Evolutionary conservation across 1,284 basidiomycete genomes (phyloP), one percentile per base, ranked within the genome.

Genomic region (Hypsizygus ulmarius): DNA sequence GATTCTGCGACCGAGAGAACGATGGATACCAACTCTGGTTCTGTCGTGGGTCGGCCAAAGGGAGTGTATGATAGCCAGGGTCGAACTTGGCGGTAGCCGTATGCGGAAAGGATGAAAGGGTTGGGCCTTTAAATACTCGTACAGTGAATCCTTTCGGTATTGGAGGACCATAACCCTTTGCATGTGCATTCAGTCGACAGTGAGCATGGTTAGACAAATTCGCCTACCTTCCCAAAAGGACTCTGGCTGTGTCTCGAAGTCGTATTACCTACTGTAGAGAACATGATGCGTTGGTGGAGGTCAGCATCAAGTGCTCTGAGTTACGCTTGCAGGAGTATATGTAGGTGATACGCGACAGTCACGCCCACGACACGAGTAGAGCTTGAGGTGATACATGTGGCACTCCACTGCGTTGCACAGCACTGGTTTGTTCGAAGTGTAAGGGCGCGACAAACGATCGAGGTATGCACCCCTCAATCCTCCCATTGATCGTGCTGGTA

Each of bases 121-220:
- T 63, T 10, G 77, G 73, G 3, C 65, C 66, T 65, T 80, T 79
- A 64, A 79, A 76, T 21, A 77, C 66, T 50, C 72, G 74, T 37
- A 79, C 71, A 47, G 74, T 67, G 58, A 79, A 77, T 21, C 73
- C 73, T 53, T 71, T 70, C 28, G 70, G 68, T 11, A 70, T 61
- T 55, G 71, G 67, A 50, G 53, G 62, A 42, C 48, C 35, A 37
- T 52, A 70, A 49, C 34, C 46, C 52, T 54, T 32, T 37, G 30
- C 7, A 39, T n/a, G 35, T 44, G 41, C 18, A 41, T 38, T 54
- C 48, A 51, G 51, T 39, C 12, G 38, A 14, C 7, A 15, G 28
- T 19, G 15, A 21, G 7, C 3, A 12, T n/a, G 6, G 21, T 30
- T 3, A 9, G 9, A 25, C 8, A 10, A 1, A 7, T 27, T 19